Percentiles rank a stretch among this genome's conserved stretches.
These are phyloP conservation scores for Lachnellula subtilissima DNA, from an alignment of 2,329 filamentous ascomycete genomes.

Conservation along the genomic window DNA sequence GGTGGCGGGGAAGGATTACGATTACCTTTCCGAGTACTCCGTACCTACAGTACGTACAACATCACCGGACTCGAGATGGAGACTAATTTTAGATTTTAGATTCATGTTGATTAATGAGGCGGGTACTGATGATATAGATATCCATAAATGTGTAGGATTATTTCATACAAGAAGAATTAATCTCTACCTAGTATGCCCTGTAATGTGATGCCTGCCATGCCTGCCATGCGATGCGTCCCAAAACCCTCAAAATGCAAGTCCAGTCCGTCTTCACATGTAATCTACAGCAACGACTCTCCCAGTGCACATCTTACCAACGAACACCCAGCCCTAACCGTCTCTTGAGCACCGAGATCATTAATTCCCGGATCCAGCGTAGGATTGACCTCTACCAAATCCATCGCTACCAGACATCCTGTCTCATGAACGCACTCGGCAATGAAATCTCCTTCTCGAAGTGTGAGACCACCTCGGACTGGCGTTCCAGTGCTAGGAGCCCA, in stretches of 20 bases:
- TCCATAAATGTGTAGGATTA: background rate
- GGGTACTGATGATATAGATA: too few relatives aligned
- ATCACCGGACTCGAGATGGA: too few relatives aligned
- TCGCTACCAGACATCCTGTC: slow-evolving; percentile 71
- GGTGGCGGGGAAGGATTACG: too few relatives aligned
- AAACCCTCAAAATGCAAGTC: background rate
- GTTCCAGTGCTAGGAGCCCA: slow-evolving; percentile 96
- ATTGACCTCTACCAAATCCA: slow-evolving; percentile 82
- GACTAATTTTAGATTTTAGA: too few relatives aligned
- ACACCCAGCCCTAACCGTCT: slow-evolving; percentile 87
- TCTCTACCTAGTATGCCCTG: too few relatives aligned
- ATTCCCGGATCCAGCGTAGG: slow-evolving; percentile 58
- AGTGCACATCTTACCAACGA: slow-evolving; percentile 87
- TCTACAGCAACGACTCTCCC: slow-evolving; percentile 79
- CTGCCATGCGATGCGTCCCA: background rate
- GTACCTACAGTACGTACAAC: too few relatives aligned
- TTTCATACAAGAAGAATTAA: background rate
- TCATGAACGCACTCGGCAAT: slow-evolving; percentile 86
- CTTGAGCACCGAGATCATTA: slow-evolving; percentile 60
- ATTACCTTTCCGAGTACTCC: too few relatives aligned
- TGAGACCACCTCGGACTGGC: slow-evolving; percentile 87
- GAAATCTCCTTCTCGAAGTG: slow-evolving; percentile 91
- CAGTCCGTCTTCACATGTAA: background rate
- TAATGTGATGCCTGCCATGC: background rate
- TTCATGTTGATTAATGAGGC: too few relatives aligned